Conservation (phyloP, 495 filamentous ascomycete genomes). For the Usnea hakonensis region DNA sequence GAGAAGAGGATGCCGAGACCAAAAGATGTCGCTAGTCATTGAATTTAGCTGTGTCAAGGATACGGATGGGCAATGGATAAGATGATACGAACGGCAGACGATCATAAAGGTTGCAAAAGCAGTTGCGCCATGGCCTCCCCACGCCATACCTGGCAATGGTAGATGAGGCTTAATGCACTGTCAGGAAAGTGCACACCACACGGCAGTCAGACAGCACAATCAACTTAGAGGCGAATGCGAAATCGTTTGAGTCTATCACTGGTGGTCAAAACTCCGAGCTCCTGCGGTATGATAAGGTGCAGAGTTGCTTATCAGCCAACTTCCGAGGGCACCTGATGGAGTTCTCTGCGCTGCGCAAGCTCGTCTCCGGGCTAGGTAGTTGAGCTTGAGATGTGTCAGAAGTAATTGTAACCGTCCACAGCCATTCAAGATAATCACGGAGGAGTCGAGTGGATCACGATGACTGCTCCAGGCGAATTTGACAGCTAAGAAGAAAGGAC, state of each 20-base stretch:
- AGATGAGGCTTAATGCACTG: not conserved
- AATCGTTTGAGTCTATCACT: not conserved
- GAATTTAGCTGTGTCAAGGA: not conserved
- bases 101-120: conserved; percentile 92
- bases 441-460: too few species aligned
- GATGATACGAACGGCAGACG: conserved; percentile 67
- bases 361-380: too few species aligned
- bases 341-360: too few species aligned
- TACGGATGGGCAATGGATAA: conserved; percentile 6
- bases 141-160: conserved; percentile 14
- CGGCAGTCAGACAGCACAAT: not conserved
- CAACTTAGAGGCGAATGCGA: not conserved
- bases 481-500: too few species aligned
- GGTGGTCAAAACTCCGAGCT: not conserved
- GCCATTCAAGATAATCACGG: too few species aligned
- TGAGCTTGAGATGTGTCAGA: too few species aligned
- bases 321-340: too few species aligned
- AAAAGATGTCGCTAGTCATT: conserved; percentile 69
- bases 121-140: conserved; percentile 22
- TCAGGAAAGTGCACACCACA: not conserved
- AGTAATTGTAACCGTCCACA: too few species aligned
- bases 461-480: too few species aligned
- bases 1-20: conserved; percentile 98
- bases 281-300: not conserved
- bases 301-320: conserved; percentile 1